phyloP scores from a whole-genome alignment of 2,329 filamentous ascomycete species.

The Sclerotinia nivalis region DNA sequence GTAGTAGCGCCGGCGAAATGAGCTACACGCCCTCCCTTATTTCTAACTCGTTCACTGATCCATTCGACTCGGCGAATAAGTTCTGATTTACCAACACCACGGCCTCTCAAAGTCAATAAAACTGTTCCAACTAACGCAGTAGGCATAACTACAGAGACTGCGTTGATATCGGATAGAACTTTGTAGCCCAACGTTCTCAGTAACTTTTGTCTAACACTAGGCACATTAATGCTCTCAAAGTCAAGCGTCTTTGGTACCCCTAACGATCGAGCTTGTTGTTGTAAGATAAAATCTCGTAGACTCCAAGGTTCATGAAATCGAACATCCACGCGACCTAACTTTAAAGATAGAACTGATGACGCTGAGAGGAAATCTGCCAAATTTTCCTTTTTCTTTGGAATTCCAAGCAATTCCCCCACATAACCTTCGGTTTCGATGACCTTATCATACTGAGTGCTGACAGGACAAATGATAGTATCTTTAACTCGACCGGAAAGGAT shows the following conservation, averaged over 20 bases:
- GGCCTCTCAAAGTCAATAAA: slow-evolving; percentile 83
- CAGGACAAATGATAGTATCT: slow-evolving; percentile 90
- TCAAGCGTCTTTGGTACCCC: slow-evolving; percentile 50
- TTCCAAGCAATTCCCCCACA: slow-evolving; percentile 87
- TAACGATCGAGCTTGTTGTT: slow-evolving; percentile 65
- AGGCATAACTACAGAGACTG: slow-evolving; percentile 96
- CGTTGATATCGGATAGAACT: slow-evolving; percentile 91
- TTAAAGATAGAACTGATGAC: slow-evolving; percentile 84
- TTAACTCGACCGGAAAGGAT: slow-evolving; percentile 83
- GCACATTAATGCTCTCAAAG: slow-evolving; percentile 48
- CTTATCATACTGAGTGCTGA: slow-evolving; percentile 98
- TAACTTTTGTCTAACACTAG: slow-evolving; percentile 57
- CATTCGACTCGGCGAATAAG: slow-evolving; percentile 85
- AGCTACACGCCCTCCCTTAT: slow-evolving; percentile 87
- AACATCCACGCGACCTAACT: slow-evolving; percentile 89
- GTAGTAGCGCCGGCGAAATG: slow-evolving; percentile 85
- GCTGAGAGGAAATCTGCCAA: slow-evolving; percentile 82
- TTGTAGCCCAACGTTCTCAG: slow-evolving; percentile 87
- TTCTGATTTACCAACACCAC: slow-evolving; percentile 86
- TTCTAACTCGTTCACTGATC: slow-evolving; percentile 77
- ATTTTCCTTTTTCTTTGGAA: slow-evolving; percentile 95
- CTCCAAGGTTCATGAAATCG: slow-evolving; percentile 98
- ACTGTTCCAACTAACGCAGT: slow-evolving; percentile 95
- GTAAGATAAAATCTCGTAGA: slow-evolving; percentile 74
- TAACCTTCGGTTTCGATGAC: slow-evolving; percentile 98